A percentile compares a stretch with the other conserved stretches of the same genome.
Conservation (phyloP, 768 basidiomycete genomes). For the Boletus rubropictus region DNA sequence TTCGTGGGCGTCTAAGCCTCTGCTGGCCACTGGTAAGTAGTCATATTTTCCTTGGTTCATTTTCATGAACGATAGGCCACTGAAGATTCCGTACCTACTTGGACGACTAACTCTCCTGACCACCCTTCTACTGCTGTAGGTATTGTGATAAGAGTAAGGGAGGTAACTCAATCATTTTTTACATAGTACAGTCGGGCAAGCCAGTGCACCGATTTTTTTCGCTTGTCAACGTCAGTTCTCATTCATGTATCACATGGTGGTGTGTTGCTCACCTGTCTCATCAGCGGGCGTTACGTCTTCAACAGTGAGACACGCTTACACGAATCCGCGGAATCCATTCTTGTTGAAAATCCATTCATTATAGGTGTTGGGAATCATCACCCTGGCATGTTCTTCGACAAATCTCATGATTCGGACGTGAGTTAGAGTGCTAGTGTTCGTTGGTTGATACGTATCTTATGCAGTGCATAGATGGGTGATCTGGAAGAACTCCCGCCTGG, state of each 20-base stretch:
- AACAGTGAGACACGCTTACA: not conserved
- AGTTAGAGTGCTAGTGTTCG: not conserved
- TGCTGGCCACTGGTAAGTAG: not conserved
- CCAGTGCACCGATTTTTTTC: not conserved
- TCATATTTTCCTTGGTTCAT: not conserved
- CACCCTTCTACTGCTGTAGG: not conserved
- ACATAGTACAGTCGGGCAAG: not conserved
- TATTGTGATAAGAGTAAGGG: too few species aligned
- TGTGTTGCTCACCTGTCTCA: not conserved
- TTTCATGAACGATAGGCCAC: not conserved
- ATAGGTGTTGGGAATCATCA: not conserved
- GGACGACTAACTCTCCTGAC: not conserved
- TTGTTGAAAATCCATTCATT: not conserved
- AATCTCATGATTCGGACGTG: not conserved
- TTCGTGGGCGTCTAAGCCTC: not conserved
- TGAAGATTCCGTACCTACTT: not conserved
- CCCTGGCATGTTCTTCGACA: not conserved
- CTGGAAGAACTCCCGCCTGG: slow-evolving; percentile 16
- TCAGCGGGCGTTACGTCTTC: not conserved
- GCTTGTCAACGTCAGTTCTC: not conserved
- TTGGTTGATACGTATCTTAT: not conserved
- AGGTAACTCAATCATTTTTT: too few species aligned
- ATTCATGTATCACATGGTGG: too few species aligned
- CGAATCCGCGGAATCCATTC: not conserved
- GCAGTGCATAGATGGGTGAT: slow-evolving; percentile 20